These are phyloP conservation scores for Chaetomium strumarium DNA, from an alignment of 2,329 filamentous ascomycete species.

Conservation along the genomic window DNA sequence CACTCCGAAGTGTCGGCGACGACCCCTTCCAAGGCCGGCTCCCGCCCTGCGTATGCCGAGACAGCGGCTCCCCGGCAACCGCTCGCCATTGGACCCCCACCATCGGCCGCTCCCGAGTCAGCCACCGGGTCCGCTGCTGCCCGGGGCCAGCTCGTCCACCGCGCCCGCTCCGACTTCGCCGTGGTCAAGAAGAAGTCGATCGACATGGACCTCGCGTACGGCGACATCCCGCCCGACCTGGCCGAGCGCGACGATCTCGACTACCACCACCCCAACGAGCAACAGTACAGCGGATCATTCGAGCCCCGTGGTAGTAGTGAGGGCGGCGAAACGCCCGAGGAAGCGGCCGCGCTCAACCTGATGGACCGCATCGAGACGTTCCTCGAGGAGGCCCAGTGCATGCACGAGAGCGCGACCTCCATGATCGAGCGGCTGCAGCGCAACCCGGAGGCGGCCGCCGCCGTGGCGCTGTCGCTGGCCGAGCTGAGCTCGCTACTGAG, in stretches of 20 bases:
- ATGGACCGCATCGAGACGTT: conserved; percentile 70
- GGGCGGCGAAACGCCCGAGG: conserved; percentile 46
- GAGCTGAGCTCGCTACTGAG: conserved; percentile 78
- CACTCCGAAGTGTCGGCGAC: conserved; percentile 48
- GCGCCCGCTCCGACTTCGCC: conserved; percentile 37
- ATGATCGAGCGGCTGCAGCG: conserved; percentile 72
- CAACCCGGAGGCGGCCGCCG: conserved; percentile 80
- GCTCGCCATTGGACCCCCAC: conserved; percentile 27
- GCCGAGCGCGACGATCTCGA: conserved; percentile 43
- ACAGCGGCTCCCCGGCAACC: conserved; percentile 38
- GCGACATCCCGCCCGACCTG: conserved; percentile 69
- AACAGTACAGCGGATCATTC: no score
- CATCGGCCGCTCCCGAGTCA: conserved; percentile 7
- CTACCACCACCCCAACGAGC: conserved; percentile 20
- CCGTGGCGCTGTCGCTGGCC: conserved; percentile 85
- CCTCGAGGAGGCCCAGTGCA: conserved; percentile 79
- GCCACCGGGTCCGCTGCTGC: conserved; percentile 6
- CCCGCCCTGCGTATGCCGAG: conserved; percentile 39
- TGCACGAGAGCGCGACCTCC: conserved; percentile 75
- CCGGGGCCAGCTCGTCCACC: conserved; percentile 31
- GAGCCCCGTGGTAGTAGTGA: no score
- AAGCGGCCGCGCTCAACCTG: conserved; percentile 45
- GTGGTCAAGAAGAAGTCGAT: conserved; percentile 47
- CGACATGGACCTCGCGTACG: conserved; percentile 91
- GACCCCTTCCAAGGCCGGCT: conserved; percentile 36